Conservation (phyloP, 345 rosid genomes). For the Lenwebbia sp. region DNA sequence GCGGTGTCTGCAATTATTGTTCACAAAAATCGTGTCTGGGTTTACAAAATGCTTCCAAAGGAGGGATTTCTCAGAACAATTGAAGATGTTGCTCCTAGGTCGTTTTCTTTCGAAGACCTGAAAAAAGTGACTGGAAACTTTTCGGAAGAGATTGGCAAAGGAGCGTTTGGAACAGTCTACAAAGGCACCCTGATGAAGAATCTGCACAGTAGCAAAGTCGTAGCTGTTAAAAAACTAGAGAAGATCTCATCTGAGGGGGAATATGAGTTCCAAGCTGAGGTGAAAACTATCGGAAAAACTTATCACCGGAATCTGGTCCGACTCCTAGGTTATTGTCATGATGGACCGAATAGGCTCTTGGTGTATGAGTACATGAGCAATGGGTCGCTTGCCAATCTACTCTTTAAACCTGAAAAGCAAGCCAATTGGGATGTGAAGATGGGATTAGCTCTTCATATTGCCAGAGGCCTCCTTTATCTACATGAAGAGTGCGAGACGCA, state of each 20-base stretch:
- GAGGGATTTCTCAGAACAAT: neutral
- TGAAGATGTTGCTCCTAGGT: neutral
- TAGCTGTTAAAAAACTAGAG: conserved; percentile 6
- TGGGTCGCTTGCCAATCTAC: conserved; percentile 12
- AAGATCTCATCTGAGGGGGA: conserved; percentile 1
- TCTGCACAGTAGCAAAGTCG: neutral
- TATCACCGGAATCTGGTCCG: conserved; percentile 15
- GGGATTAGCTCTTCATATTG: conserved; percentile 6
- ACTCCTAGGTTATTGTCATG: conserved; percentile 13
- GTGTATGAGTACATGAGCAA: conserved; percentile 20
- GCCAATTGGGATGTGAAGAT: conserved; percentile 6
- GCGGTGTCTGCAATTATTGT: neutral
- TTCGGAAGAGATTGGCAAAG: conserved; percentile 15
- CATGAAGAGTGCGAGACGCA: conserved; percentile 11
- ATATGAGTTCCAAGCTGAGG: conserved; percentile 12
- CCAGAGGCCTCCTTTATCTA: conserved; percentile 11
- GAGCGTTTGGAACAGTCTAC: conserved; percentile 8
- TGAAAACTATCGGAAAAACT: conserved; percentile 12
- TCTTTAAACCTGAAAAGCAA: conserved; percentile 1
- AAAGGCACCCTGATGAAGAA: neutral
- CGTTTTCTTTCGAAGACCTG: conserved; percentile 6
- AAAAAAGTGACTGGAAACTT: conserved; percentile 9
- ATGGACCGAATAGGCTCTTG: conserved; percentile 9
- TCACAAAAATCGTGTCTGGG: neutral
- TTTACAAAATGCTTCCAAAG: neutral